Evolutionary conservation across 2,329 filamentous ascomycete species (phyloP), one percentile per base, ranked within the genome.

Genomic region (Fusarium concolor): DNA sequence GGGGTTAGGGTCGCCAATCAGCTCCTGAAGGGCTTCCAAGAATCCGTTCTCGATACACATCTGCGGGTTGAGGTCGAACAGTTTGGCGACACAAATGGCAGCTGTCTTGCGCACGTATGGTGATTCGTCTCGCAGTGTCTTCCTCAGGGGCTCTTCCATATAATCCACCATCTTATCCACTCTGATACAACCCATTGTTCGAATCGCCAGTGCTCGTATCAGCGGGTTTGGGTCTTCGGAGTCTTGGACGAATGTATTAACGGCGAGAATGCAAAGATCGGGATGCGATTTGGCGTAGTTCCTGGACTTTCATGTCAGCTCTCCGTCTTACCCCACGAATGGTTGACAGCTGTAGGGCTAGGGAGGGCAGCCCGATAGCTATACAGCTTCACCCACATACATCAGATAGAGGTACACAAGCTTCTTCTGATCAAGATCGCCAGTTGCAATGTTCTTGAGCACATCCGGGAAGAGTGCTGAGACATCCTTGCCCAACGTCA

Each of bases 131-230:
- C 94, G 90, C 71, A 99, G 84, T 14, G 96, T 99, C 83, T 99
- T 99, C 73, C 96, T 89, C 67, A 99, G 82, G 15, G 96, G 96
- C 76, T 99, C 96, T 79, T 98, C 96, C 95, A 99, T 98, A 79
- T 99, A 99, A 78, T 99, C 96, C 70, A 98, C 93, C 93, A 99
- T 99, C 81, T 99, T 99, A 73, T 98, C 96, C 56, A 99, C 96
- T 57, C 96, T 86, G 75, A 99, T 98, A 77, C 96, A 98, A 39
- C 96, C 96, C 96, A 99, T 99, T 33, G 96, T 99, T 74, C 96
- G 89, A 79, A 99, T 97, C 56, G 96, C 96, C 51, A 99, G 86
- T 50, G 96, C 96, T 84, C 96, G 87, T 75, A 99, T 93, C 24
- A 99, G 87, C 15, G 96, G 96, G 76, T 99, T 99, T 42, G 96